Evolutionary conservation across 768 basidiomycete genomes (phyloP).

Genomic region (Russula foetens): DNA sequence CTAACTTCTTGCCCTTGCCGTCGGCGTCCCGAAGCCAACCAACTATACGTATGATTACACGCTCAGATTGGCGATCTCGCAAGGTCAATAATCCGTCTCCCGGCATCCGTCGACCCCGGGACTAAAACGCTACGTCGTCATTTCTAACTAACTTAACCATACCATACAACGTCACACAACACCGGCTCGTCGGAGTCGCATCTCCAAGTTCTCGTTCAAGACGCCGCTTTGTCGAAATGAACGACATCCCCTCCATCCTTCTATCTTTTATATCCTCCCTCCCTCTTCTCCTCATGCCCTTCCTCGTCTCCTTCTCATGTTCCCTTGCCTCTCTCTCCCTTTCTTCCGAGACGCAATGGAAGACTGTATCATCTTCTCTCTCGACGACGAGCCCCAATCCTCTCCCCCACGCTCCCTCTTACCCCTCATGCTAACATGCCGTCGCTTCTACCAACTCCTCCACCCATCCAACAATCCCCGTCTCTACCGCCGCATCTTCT

Average conservation of each 20-base stretch:
- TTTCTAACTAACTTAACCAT: conserved; percentile 5
- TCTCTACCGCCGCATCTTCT: conserved; percentile 66
- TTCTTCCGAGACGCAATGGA: conserved; percentile 58
- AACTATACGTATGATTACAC: not conserved
- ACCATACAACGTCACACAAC: conserved; percentile 15
- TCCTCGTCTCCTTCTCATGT: not conserved
- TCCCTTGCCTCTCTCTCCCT: conserved; percentile 13
- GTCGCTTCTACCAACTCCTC: conserved; percentile 40
- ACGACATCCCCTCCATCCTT: conserved; percentile 5
- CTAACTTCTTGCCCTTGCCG: not conserved
- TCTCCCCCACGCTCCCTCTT: conserved; percentile 47
- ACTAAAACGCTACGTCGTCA: conserved; percentile 15
- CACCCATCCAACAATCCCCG: conserved; percentile 47
- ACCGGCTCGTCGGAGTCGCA: conserved; percentile 18
- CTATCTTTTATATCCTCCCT: conserved; percentile 12
- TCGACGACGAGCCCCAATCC: conserved; percentile 37
- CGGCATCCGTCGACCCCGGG: conserved; percentile 12
- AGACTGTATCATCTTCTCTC: conserved; percentile 59
- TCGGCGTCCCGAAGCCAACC: conserved; percentile 14
- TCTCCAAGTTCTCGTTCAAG: conserved; percentile 14
- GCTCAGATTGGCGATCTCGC: conserved; percentile 6
- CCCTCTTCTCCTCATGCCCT: not conserved
- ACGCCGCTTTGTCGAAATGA: conserved; percentile 18
- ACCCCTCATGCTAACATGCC: conserved; percentile 46
- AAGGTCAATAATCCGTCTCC: not conserved